A percentile compares a stretch with the other conserved stretches of the same genome.
phyloP scores from a whole-genome alignment of 768 basidiomycete species.

The Termitomyces sp. region DNA sequence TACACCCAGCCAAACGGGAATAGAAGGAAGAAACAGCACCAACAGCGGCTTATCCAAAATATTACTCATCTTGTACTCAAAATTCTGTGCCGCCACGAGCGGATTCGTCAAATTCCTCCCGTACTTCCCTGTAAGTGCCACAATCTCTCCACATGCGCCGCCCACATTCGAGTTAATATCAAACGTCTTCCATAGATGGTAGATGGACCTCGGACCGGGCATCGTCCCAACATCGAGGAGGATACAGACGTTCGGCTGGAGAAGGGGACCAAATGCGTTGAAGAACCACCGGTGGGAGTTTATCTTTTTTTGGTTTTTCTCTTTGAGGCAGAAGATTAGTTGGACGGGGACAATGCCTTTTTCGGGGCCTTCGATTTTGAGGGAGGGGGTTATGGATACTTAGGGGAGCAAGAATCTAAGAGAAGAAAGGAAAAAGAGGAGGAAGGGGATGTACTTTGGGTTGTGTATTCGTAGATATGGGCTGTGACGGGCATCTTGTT shows the following conservation, averaged over 20 bases:
- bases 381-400: constrained; percentile 73
- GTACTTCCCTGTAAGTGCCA: constrained; percentile 85
- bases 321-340: constrained; percentile 88
- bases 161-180: constrained; percentile 92
- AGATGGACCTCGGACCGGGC: constrained; percentile 86
- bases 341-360: constrained; percentile 87
- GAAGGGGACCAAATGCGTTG: constrained; percentile 79
- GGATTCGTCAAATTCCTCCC: constrained; percentile 82
- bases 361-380: constrained; percentile 80
- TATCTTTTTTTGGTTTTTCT: constrained; percentile 95
- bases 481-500: constrained; percentile 82
- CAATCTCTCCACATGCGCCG: constrained; percentile 95
- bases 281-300: constrained; percentile 96
- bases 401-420: too few species aligned
- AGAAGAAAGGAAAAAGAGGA: rapidly evolving
- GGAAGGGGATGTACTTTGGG: constrained; percentile 46
- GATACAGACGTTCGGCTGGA: constrained; percentile 89
- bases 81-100: constrained; percentile 88
- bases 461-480: constrained; percentile 93
- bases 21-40: constrained; percentile 19
- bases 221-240: constrained; percentile 81
- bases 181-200: constrained; percentile 94
- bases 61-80: constrained; percentile 93
- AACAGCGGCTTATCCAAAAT: constrained; percentile 87
- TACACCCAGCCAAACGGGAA: too few species aligned